Evolutionary conservation across 805 yeast genomes (phyloP), one percentile per base, ranked within the genome.

Genomic region (Tetrapisispora iriomotensis): DNA sequence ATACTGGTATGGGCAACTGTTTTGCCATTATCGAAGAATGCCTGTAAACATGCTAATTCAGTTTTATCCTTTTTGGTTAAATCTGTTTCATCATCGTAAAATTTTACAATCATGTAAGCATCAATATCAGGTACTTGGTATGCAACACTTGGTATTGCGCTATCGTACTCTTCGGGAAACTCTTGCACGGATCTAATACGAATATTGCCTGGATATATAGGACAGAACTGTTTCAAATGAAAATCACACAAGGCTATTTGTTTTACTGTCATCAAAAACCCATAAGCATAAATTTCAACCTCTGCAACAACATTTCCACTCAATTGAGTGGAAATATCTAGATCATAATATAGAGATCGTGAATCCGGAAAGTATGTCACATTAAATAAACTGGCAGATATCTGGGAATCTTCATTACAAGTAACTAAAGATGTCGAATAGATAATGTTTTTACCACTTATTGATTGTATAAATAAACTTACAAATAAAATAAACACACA

Each of bases 191-290:
- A 76, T 47, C 82, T 80, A 37, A 88, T 72, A 50, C 82, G 84
- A 54, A 88, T 73, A 29, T 75, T 63, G 24, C 96, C 96, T 0
- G 96, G 88, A 50, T 69, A 77, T 25, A 88, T 59, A 1, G 96
- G 96, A 62, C 96, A 88, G 56, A 88, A 83, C 64, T 88, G 94
- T 54, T 81, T 82, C 82, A 94, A 79, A 38, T 74, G 61, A 29
- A 66, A 40, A 4, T 49, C 34, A 65, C 96, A 88, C 43, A 85
- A 64, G 53, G 85, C 73, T 37, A 87, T 58, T 1, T 56, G 52
- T 50, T 70, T 65, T 6, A 70, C 60, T 46, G 86, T 78, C 54
- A 85, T 72, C 42, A 67, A 62, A 64, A 87, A 80, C 0, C 96
- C 96, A 56, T 86, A 88, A 4, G 95, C 95, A 53, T 76, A 85